Percentiles rank a stretch among this genome's conserved stretches.
Evolutionary conservation across 1,284 basidiomycete species (phyloP).

Genomic region (Ceratobasidium sp.): DNA sequence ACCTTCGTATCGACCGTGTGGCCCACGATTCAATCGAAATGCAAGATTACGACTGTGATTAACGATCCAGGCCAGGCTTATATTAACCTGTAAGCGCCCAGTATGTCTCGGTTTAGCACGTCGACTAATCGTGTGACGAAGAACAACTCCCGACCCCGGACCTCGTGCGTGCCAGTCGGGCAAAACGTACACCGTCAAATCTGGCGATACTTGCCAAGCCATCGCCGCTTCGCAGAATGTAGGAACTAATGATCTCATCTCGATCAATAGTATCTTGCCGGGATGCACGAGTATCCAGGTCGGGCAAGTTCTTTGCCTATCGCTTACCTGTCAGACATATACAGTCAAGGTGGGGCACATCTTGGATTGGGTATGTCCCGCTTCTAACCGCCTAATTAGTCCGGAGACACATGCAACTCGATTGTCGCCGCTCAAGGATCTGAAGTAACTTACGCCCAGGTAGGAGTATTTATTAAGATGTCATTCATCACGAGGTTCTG

Average conservation of each 20-base stretch:
- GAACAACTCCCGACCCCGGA: slow-evolving; percentile 4
- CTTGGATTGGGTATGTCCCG: background rate
- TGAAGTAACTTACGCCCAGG: slow-evolving; percentile 14
- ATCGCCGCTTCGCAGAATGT: slow-evolving; percentile 15
- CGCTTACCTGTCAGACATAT: slow-evolving; percentile 15
- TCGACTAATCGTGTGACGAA: background rate
- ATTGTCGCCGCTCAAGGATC: background rate
- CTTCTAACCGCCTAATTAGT: background rate
- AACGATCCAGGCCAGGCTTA: slow-evolving; percentile 23
- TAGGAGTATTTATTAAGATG: background rate
- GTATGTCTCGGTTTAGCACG: background rate
- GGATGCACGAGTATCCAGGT: slow-evolving; percentile 20
- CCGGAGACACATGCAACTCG: slow-evolving; percentile 16
- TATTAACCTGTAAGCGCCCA: background rate
- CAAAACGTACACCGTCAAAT: slow-evolving; percentile 24
- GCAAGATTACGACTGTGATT: slow-evolving; percentile 14
- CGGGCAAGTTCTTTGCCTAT: slow-evolving; percentile 7
- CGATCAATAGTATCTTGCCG: slow-evolving; percentile 14
- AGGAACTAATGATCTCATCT: slow-evolving; percentile 15
- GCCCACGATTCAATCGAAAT: slow-evolving; percentile 22
- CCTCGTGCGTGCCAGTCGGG: slow-evolving; percentile 10
- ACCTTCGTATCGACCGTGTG: slow-evolving; percentile 5
- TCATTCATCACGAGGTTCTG: background rate
- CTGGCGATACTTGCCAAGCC: slow-evolving; percentile 7
- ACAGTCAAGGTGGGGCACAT: background rate